Evolutionary conservation across 495 filamentous ascomycete species (phyloP).

Genomic region (Entonaema liquescens): DNA sequence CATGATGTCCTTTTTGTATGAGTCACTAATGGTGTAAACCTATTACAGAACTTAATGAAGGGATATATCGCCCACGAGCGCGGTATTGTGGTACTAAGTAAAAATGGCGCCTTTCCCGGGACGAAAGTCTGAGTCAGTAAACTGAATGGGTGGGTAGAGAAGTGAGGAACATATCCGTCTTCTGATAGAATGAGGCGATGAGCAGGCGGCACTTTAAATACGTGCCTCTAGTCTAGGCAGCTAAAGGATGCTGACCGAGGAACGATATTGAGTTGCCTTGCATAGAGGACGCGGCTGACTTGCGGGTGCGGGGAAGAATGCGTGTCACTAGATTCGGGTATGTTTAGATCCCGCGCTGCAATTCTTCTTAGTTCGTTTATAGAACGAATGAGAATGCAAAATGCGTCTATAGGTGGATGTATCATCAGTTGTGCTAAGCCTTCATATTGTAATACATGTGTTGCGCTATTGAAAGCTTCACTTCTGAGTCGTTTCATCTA

Average conservation of each 20-base stretch:
- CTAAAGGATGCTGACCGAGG: not conserved
- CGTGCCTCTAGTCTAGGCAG: slow-evolving; percentile 8
- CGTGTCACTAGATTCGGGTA: slow-evolving; percentile 13
- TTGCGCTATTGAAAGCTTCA: not conserved
- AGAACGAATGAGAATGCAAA: slow-evolving; percentile 24
- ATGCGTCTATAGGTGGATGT: not conserved
- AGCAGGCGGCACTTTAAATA: slow-evolving; percentile 15
- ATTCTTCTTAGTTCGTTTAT: not conserved
- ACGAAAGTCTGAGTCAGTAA: slow-evolving; percentile 76
- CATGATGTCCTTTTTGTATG: not conserved
- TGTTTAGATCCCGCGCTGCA: slow-evolving; percentile 32
- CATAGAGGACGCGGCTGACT: slow-evolving; percentile 32
- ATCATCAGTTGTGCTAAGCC: slow-evolving; percentile 1
- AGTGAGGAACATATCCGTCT: slow-evolving; percentile 2
- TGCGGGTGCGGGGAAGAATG: slow-evolving; percentile 30
- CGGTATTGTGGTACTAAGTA: slow-evolving; percentile 89
- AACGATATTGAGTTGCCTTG: slow-evolving; percentile 14
- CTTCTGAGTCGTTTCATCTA: not conserved
- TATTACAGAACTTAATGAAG: slow-evolving; percentile 84
- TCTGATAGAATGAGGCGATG: slow-evolving; percentile 1
- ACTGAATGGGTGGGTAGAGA: not conserved
- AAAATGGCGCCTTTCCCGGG: slow-evolving; percentile 92
- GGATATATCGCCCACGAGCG: slow-evolving; percentile 94
- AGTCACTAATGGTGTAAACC: slow-evolving; percentile 33
- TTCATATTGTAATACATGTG: not conserved